Base-by-base conservation (phyloP, 31 red algal genomes). In the Endocladia muricata region DNA sequence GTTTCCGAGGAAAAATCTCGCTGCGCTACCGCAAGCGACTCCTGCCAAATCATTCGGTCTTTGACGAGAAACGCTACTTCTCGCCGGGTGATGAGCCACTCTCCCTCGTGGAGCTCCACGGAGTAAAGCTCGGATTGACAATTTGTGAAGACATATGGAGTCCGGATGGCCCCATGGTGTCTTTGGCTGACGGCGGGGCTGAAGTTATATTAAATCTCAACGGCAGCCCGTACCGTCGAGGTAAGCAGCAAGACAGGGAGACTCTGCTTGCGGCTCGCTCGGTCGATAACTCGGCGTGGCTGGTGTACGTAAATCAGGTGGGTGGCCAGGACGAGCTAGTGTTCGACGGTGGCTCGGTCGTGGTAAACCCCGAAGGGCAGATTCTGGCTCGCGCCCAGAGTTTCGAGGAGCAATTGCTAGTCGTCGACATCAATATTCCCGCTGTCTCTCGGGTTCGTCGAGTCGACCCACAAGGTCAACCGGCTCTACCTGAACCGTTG, bases 101-200 rank as follows among this genome's bases (percentile, higher is more conserved):
- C 23, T 25, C 25, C 34, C 22, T 68, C 63, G 35, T 68, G 21
- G 28, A 68, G 63, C 34, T 36, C 25, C 34, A 68, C 25, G 63
- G 63, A 26, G 21, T 36, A 21, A 68, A 68, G 40, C 34, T 68
- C 25, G 63, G 33, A 34, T 21, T 68, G 33, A 68, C 63, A 36
- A 37, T 68, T 21, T 68, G 63, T 68, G 63, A 68, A 68, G 63
- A 68, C 40, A 68, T 68, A 34, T 68, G 63, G 63, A 35, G 21
- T 68, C 63, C 63, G 28, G 34, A 38, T 38, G 63, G 40, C 25
- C 33, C 25, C 34, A 34, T 68, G 63, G 21, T 26, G 40, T 22
- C 34, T 38, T 23, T 34, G 25, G 35, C 34, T 25, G n/a, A n/a
- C n/a, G n/a, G n/a, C n/a, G n/a, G n/a, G n/a, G 33, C 63, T 30